These are phyloP conservation scores for Termitomyces sp. DNA, from an alignment of 768 basidiomycete genomes.

Conservation along the genomic window DNA sequence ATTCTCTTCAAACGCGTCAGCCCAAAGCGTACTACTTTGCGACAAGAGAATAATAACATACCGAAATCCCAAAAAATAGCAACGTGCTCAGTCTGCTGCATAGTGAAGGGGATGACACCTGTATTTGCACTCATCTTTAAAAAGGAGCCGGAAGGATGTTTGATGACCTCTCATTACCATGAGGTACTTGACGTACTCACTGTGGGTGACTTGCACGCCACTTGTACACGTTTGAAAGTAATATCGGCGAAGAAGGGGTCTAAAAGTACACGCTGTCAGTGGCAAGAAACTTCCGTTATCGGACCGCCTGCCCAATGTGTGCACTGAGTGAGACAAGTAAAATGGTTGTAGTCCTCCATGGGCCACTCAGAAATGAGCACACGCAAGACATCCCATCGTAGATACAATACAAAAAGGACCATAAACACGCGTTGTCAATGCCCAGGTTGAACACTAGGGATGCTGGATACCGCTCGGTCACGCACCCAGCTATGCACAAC, in stretches of 20 bases:
- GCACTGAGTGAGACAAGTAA: neutral
- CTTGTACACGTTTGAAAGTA: neutral
- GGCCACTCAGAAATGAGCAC: neutral
- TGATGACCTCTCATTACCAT: neutral
- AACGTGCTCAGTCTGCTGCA: conserved; percentile 29
- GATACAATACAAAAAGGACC: neutral
- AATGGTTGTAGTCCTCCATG: neutral
- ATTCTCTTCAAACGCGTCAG: conserved; percentile 25
- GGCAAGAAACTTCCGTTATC: neutral
- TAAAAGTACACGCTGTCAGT: neutral
- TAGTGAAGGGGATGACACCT: conserved; percentile 13
- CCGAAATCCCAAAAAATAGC: conserved; percentile 33
- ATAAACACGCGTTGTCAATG: neutral
- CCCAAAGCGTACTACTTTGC: neutral
- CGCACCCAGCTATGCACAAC: neutral
- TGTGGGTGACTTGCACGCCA: neutral
- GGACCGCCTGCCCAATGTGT: neutral
- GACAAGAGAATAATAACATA: neutral
- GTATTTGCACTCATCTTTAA: conserved; percentile 6
- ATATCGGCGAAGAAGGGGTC: neutral
- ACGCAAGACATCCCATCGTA: neutral
- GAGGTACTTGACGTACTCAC: neutral
- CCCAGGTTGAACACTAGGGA: neutral
- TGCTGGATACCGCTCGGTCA: neutral
- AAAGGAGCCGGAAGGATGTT: neutral